Evolutionary conservation across 2,329 filamentous ascomycete species (phyloP), one percentile per base, ranked within the genome.

Genomic region (Shiraia sp.): DNA sequence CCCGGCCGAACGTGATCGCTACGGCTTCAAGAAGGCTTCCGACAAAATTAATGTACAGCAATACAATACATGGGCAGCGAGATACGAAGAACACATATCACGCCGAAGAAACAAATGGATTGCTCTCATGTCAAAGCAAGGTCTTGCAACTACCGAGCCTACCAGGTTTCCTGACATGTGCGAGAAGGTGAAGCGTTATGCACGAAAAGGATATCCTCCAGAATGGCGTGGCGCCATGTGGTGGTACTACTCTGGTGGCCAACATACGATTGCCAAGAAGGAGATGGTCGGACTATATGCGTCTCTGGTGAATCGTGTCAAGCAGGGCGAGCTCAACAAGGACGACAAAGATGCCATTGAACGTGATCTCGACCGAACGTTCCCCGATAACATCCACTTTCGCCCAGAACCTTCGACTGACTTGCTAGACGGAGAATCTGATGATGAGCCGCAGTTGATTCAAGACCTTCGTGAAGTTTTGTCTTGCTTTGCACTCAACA

Each of bases 161-260:
- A 83, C 81, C 26, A 80, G 82, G 2, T 97, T 97, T 55, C 92
- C 92, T 1, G 79, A 86, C 1, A 86, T 85, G 38, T 88, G 84
- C 35, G 81, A 85, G 32, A 95, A 95, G 70, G 83, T 93, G 30
- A 96, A 95, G 71, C 81, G 90, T 13, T 96, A 93, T 64, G 82
- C 96, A 34, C 84, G 91, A 36, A 97, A 96, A 69, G 92, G 92
- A 12, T 92, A 96, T 35, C 92, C 92, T 3, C 89, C 91, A 0
- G 90, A 96, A 53, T 95, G 90, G 83, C 83, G 92, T 60, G 92
- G 92, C n/a, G 87, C 88, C 5, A 92, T 92, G 32, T 97, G 92
- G 92, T 97, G 95, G 69, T 96, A 88, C 73, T 97, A 96, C 65
- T 90, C 90, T 9, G 90, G 90, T 14, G 92, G 92, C 1, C 90